Percentiles rank a stretch among this genome's conserved stretches.
These are phyloP conservation scores for Gossypium lobatum DNA, from an alignment of 441 rosid species.

Conservation along the genomic window DNA sequence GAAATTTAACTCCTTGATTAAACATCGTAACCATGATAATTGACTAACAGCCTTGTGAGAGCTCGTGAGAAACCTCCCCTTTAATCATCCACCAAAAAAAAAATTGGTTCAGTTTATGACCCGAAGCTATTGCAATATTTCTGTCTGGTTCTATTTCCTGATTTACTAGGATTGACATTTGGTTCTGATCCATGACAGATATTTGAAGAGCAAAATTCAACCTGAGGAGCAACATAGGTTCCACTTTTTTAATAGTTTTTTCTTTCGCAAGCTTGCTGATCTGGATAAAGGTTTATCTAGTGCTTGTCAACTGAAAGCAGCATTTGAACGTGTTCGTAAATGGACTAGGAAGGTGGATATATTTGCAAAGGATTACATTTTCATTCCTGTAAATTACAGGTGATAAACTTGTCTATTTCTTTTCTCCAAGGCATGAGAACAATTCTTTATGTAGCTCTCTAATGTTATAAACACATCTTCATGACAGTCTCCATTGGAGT, in stretches of 20 bases:
- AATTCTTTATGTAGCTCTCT: slow-evolving; percentile 13
- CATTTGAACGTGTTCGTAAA: slow-evolving; percentile 77
- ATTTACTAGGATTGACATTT: slow-evolving; percentile 3
- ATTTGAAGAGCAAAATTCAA: slow-evolving; percentile 52
- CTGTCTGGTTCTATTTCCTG: background rate
- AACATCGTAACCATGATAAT: background rate
- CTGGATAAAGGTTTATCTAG: slow-evolving; percentile 58
- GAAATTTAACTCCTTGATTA: background rate
- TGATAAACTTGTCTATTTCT: slow-evolving; percentile 21
- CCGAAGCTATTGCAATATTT: background rate
- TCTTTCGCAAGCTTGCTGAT: slow-evolving; percentile 90
- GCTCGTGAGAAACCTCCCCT: background rate
- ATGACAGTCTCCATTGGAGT: slow-evolving; percentile 85
- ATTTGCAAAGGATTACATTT: slow-evolving; percentile 78
- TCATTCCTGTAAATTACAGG: slow-evolving; percentile 91
- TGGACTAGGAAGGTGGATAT: slow-evolving; percentile 86
- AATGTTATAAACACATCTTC: slow-evolving; percentile 22
- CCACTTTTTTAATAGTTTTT: slow-evolving; percentile 86
- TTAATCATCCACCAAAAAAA: background rate
- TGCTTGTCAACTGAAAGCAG: slow-evolving; percentile 52
- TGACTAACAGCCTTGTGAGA: background rate
- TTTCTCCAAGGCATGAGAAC: background rate
- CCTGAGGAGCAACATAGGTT: slow-evolving; percentile 50
- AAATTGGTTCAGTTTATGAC: background rate
- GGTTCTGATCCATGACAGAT: slow-evolving; percentile 38